Evolutionary conservation across 1,139 yeast genomes (phyloP), one percentile per base, ranked within the genome.

Genomic region (Hansenula sp.): DNA sequence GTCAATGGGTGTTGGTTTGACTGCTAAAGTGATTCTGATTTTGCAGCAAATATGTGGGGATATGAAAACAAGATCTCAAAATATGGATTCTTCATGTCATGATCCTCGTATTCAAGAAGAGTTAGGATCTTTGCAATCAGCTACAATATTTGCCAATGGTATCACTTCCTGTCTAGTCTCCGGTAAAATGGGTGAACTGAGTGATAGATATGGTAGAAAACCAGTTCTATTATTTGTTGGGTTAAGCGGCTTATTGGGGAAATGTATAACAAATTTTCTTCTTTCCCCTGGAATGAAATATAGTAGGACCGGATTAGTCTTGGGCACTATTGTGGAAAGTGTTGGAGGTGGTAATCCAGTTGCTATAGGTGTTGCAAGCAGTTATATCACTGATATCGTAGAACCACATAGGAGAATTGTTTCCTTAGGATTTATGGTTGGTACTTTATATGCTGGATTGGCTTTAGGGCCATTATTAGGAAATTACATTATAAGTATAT

Each of bases 391-490:
- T 5, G 94, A 86, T 61, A 76, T 82, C 39, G 79, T 77, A 13
- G 79, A 76, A 15, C 73, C 83, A 1, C 67, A 66, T 30, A 67
- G 73, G 42, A 64, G 93, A 47, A 75, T 79, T 16, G 73, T 75
- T 42, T 66, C 74, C 2, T 66, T 85, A 49, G 88, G 90, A 0
- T 61, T 76, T 32, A 63, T 76, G 28, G 70, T 74, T 44, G 88
- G 90, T 0, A 65, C 77, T 21, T 57, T 84, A 47, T 83, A 75
- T 54, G 67, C 73, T 5, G 91, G 91, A 0, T 59, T 81, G 49
- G 81, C 84, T 1, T 25, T 75, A 15, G 93, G 93, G 1, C 94
- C 95, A 0, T 47, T 79, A 31, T 44, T 74, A 2, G 86, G 87
- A 0, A 78, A 82, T 43, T 45, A 68, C 4, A 33, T 70, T 5